Evolutionary conservation across 202 grass and related monocot genomes (phyloP).

Genomic region (Saccharum hybrid): DNA sequence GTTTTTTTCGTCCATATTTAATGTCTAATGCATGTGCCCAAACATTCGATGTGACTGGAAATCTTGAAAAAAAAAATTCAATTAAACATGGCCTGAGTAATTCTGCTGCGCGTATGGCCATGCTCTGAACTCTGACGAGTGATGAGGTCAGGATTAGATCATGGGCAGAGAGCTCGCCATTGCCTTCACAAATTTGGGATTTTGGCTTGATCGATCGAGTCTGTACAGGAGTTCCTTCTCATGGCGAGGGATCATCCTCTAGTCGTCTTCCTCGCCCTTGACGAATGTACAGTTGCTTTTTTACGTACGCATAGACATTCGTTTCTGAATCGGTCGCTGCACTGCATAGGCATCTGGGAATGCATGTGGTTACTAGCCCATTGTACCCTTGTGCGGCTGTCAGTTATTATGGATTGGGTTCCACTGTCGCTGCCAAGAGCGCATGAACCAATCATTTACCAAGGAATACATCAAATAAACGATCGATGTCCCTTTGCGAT

Average conservation of each 20-base stretch:
- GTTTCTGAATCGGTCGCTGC: background rate
- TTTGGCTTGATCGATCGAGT: background rate
- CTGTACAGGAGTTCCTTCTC: background rate
- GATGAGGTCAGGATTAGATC: background rate
- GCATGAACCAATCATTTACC: background rate
- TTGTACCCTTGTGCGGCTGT: background rate
- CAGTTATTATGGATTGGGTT: background rate
- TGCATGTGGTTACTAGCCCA: background rate
- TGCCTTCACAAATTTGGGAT: too few relatives aligned
- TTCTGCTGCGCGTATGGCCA: too few relatives aligned
- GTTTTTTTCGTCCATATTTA: too few relatives aligned
- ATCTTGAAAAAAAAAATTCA: too few relatives aligned
- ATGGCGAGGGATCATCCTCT: background rate
- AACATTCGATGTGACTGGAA: too few relatives aligned
- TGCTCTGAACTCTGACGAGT: background rate
- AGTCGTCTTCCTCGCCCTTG: constrained; percentile 32
- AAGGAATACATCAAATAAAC: background rate
- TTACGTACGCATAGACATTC: constrained; percentile 4
- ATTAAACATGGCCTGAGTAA: too few relatives aligned
- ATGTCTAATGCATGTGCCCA: too few relatives aligned
- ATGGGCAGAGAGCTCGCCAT: background rate
- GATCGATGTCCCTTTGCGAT: constrained; percentile 5
- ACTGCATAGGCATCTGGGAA: background rate
- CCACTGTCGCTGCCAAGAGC: background rate
- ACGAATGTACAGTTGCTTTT: constrained; percentile 39